These are phyloP conservation scores for Citrus mangshanensis DNA, from an alignment of 345 rosid species.

Conservation along the genomic window DNA sequence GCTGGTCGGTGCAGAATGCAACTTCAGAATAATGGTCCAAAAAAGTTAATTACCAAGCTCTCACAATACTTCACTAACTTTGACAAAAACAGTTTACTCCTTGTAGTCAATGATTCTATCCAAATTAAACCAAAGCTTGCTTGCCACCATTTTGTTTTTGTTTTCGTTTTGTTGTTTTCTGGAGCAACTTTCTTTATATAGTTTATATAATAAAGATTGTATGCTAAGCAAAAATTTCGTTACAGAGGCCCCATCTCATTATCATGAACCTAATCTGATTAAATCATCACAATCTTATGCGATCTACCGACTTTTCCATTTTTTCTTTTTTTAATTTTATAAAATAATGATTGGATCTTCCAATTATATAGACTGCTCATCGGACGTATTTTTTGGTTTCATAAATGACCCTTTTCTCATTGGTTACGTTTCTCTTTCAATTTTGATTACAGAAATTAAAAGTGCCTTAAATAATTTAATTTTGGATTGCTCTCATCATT, in stretches of 20 bases:
- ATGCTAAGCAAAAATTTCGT: conserved; percentile 14
- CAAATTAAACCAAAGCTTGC: not conserved
- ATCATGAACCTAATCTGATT: conserved; percentile 47
- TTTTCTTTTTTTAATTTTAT: not conserved
- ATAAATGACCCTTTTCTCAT: conserved; percentile 21
- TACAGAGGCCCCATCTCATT: conserved; percentile 27
- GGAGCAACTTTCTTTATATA: too few relatives aligned
- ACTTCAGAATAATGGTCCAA: not conserved
- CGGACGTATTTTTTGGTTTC: conserved; percentile 4
- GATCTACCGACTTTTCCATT: conserved; percentile 55
- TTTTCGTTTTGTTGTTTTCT: not conserved
- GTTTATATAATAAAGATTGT: not conserved
- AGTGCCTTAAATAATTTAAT: not conserved
- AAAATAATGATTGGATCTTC: not conserved
- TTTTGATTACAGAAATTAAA: conserved; percentile 10
- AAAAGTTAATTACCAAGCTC: not conserved
- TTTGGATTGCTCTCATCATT: conserved; percentile 19
- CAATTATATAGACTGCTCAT: not conserved
- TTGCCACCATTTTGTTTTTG: not conserved
- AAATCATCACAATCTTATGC: conserved; percentile 63
- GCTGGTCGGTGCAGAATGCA: conserved; percentile 19
- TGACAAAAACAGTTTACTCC: not conserved
- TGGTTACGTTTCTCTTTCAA: conserved; percentile 15
- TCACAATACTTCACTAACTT: not conserved
- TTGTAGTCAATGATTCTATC: not conserved